A percentile compares a stretch with the other conserved stretches of the same genome.
Conservation (phyloP, 108 stramenopile species). For the Pseudonitzschia multistriata region DNA sequence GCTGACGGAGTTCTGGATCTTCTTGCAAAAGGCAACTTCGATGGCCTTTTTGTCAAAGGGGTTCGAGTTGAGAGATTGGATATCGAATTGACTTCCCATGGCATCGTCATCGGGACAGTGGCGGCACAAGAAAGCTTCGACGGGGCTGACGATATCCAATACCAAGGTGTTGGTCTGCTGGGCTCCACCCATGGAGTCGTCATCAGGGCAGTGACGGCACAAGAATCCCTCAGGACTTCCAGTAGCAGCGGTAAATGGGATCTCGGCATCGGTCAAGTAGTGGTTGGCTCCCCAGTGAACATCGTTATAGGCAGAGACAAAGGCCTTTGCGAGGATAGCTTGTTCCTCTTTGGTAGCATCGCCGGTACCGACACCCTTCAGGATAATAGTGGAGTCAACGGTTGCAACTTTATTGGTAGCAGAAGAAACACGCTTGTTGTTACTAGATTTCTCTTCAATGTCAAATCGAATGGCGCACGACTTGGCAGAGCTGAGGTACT, state of each 20-base stretch:
- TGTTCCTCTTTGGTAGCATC: constrained; percentile 14
- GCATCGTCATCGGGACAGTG: constrained; percentile 16
- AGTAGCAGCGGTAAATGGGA: constrained; percentile 10
- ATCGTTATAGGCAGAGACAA: constrained; percentile 18
- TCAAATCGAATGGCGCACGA: constrained; percentile 8
- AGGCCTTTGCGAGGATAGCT: constrained; percentile 17
- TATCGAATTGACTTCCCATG: neutral
- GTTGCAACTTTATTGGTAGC: constrained; percentile 7
- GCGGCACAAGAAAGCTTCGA: neutral
- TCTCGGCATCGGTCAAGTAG: constrained; percentile 18
- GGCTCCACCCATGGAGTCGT: neutral
- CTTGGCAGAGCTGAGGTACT: constrained; percentile 6
- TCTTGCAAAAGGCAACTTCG: constrained; percentile 16
- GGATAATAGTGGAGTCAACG: constrained; percentile 8
- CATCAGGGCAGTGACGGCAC: constrained; percentile 5
- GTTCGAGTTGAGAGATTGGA: neutral
- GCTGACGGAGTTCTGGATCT: constrained; percentile 10
- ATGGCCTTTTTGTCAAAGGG: constrained; percentile 1
- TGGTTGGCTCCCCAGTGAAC: constrained; percentile 15
- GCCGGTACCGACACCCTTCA: constrained; percentile 9
- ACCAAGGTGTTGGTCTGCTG: constrained; percentile 12
- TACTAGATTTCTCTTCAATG: neutral
- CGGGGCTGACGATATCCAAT: constrained; percentile 19
- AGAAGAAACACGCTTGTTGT: neutral
- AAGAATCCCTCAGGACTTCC: constrained; percentile 5